phyloP scores from a whole-genome alignment of 2,329 filamentous ascomycete species.

The Penicillium brevicompactum region DNA sequence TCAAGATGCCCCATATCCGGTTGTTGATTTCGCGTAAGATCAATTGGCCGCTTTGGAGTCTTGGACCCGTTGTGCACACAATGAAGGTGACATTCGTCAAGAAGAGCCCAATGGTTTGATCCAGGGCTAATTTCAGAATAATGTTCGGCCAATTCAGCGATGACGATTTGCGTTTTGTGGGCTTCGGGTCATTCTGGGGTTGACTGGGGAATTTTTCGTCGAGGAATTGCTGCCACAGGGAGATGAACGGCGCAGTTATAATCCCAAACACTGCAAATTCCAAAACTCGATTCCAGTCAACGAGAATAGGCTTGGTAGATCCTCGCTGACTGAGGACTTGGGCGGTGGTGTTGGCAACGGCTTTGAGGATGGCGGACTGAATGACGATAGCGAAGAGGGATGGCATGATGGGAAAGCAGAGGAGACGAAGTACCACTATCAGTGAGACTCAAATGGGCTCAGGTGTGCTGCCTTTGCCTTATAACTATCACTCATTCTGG shows the following conservation, averaged over 20 bases:
- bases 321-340: background rate
- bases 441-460: too few species aligned
- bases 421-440: too few species aligned
- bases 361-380: constrained; percentile 1
- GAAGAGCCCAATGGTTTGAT: constrained; percentile 1
- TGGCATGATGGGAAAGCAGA: background rate
- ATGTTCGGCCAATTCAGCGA: background rate
- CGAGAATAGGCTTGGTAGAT: too few species aligned
- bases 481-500: too few species aligned
- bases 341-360: background rate
- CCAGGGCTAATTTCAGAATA: background rate
- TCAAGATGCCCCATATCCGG: background rate
- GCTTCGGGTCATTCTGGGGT: background rate
- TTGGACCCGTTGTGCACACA: background rate
- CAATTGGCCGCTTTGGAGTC: background rate
- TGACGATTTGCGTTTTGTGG: background rate
- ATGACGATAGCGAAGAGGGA: background rate
- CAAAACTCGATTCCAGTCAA: background rate
- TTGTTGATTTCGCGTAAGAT: background rate
- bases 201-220: background rate
- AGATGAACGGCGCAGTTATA: background rate
- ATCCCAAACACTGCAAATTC: constrained; percentile 1
- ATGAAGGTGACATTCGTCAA: background rate
- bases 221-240: background rate
- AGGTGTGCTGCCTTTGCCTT: too few species aligned